phyloP scores from a whole-genome alignment of 495 filamentous ascomycete genomes.

The Clohesyomyces aquaticus region DNA sequence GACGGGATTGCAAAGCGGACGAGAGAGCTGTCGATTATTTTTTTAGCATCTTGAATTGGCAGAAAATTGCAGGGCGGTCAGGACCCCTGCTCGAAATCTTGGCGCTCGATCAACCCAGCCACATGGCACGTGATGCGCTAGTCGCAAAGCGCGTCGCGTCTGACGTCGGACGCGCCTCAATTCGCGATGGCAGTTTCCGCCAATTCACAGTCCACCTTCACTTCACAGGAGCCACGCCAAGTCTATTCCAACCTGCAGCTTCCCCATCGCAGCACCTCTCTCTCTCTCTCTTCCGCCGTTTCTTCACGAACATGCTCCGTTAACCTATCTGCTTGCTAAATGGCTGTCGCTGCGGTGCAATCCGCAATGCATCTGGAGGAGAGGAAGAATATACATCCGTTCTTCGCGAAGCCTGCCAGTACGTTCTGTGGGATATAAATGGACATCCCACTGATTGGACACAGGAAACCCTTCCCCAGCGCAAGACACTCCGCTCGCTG shows the following conservation, averaged over 20 bases:
- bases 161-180: conserved; percentile 1
- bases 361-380: conserved; percentile 44
- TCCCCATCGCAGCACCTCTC: background rate
- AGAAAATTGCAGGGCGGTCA: conserved; percentile 19
- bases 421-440: background rate
- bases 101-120: conserved; percentile 2
- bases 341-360: conserved; percentile 43
- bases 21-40: conserved; percentile 5
- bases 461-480: conserved; percentile 25
- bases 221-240: background rate
- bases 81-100: conserved; percentile 12
- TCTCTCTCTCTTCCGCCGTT: background rate
- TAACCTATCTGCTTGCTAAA: conserved; percentile 18
- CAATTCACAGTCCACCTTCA: conserved; percentile 9
- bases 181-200: background rate
- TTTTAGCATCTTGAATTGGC: conserved; percentile 17
- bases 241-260: background rate
- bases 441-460: background rate
- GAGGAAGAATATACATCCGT: conserved; percentile 44
- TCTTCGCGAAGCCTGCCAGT: conserved; percentile 43
- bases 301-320: conserved; percentile 9
- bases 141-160: conserved; percentile 2
- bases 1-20: conserved; percentile 9
- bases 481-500: background rate
- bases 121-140: background rate